phyloP scores from a whole-genome alignment of 164 flowering plant genomes.

The Buxus sempervirens region DNA sequence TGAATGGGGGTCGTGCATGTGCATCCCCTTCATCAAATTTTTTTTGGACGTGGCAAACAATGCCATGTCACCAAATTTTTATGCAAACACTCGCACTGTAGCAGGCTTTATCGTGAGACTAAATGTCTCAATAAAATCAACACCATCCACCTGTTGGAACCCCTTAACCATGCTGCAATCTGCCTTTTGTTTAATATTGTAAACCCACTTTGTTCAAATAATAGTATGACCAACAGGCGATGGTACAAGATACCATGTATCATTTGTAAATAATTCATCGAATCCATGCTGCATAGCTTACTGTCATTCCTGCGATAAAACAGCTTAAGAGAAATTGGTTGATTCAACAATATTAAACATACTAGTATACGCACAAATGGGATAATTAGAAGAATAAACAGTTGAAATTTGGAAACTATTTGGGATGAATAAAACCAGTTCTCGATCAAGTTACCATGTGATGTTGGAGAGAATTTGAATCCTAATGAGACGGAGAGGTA shows the following conservation, averaged over 20 bases:
- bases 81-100: conserved; percentile 1
- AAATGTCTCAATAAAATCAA: too few relatives aligned
- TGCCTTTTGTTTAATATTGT: conserved; percentile 1
- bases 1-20: too few relatives aligned
- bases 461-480: not conserved
- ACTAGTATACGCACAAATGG: not conserved
- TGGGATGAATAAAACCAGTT: not conserved
- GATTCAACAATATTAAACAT: not conserved
- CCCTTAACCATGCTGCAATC: not conserved
- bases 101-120: too few relatives aligned
- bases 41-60: too few relatives aligned
- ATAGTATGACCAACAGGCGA: not conserved
- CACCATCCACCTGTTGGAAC: not conserved
- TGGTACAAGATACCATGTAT: not conserved
- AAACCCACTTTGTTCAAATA: conserved; percentile 1
- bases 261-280: not conserved
- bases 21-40: too few relatives aligned
- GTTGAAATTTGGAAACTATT: not conserved
- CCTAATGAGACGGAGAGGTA: not conserved
- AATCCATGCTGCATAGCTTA: conserved; percentile 1
- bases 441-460: not conserved
- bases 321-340: not conserved
- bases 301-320: not conserved
- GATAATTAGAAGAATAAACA: not conserved
- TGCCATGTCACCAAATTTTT: too few relatives aligned